Evolutionary conservation across 345 rosid genomes (phyloP), one percentile per base, ranked within the genome.

Genomic region (Gossypium longicalyx): DNA sequence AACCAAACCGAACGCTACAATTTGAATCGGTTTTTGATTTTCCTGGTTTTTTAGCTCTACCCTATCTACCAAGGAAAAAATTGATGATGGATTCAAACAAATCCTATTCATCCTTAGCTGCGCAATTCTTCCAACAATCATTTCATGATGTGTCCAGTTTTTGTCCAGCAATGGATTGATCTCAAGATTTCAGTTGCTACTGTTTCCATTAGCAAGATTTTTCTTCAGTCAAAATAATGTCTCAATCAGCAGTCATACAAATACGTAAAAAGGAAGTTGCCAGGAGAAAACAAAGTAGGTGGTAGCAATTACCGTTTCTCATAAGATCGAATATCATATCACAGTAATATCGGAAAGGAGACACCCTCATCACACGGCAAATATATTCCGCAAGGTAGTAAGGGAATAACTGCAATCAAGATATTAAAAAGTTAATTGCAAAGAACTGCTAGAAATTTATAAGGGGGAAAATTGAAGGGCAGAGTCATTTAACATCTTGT

Each of bases 301-400:
- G 38, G 22, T 2, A 7, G 29, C 66, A 49, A 62, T 78, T 91
- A 92, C 98, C 98, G 80, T 87, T 94, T 85, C 81, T 89, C 98
- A 94, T 92, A 79, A 94, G 97, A 85, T 94, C 98, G 41, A 94
- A 92, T 73, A 94, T 85, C 95, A 92, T 94, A 82, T 94, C 98
- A 77, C 98, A 92, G 86, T 94, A 94, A 86, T 92, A 91, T 92
- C 97, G 87, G 94, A 92, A 94, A 79, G 98, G 93, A 68, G 98
- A 92, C 75, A 92, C 72, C 85, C 98, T 89, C 98, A 92, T 94
- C 64, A 94, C 98, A 62, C 97, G 98, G 85, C 98, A 94, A 81
- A 92, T 89, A 89, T 94, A 86, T 82, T 94, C 98, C 8, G 98
- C 95, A 74, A 94, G 97, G 82, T 91, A 97, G 86, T 94, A 92